A percentile compares a stretch with the other conserved stretches of the same genome.
Evolutionary conservation across 768 basidiomycete species (phyloP).

Genomic region (Pulveroboletus frians): DNA sequence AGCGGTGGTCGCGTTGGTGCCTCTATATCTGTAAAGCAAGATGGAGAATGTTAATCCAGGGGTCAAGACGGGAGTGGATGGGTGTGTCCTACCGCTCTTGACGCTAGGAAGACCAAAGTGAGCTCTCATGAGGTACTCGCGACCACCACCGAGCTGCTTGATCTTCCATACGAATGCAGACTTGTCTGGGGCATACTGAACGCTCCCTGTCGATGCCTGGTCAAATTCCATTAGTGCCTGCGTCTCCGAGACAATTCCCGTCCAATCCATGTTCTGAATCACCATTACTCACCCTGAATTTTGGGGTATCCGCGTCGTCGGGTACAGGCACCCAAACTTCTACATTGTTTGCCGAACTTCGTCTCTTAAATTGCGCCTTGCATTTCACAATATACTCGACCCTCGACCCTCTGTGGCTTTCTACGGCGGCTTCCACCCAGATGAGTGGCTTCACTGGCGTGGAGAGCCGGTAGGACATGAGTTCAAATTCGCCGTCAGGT

Average conservation of each 20-base stretch:
- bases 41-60: slow-evolving; percentile 30
- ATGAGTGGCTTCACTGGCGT: slow-evolving; percentile 96
- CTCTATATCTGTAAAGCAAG: slow-evolving; percentile 57
- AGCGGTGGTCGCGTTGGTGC: slow-evolving; percentile 79
- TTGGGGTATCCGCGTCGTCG: slow-evolving; percentile 96
- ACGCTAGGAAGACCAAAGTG: slow-evolving; percentile 97
- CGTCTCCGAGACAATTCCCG: neutral
- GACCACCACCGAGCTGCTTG: slow-evolving; percentile 92
- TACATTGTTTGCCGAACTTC: slow-evolving; percentile 96
- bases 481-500: slow-evolving; percentile 97
- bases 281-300: slow-evolving; percentile 68
- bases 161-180: slow-evolving; percentile 99
- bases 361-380: slow-evolving; percentile 95
- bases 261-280: neutral
- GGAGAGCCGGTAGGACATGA: slow-evolving; percentile 96
- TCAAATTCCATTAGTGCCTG: neutral
- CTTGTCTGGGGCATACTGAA: slow-evolving; percentile 97
- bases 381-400: slow-evolving; percentile 96
- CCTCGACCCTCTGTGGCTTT: slow-evolving; percentile 88
- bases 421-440: slow-evolving; percentile 92
- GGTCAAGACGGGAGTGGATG: neutral
- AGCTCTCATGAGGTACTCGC: slow-evolving; percentile 97
- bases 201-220: slow-evolving; percentile 90
- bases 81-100: slow-evolving; percentile 61
- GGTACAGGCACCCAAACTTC: slow-evolving; percentile 99